A percentile compares a stretch with the other conserved stretches of the same genome.
Evolutionary conservation across 2,329 filamentous ascomycete species (phyloP).

Genomic region (Stemphylium vesicarium): DNA sequence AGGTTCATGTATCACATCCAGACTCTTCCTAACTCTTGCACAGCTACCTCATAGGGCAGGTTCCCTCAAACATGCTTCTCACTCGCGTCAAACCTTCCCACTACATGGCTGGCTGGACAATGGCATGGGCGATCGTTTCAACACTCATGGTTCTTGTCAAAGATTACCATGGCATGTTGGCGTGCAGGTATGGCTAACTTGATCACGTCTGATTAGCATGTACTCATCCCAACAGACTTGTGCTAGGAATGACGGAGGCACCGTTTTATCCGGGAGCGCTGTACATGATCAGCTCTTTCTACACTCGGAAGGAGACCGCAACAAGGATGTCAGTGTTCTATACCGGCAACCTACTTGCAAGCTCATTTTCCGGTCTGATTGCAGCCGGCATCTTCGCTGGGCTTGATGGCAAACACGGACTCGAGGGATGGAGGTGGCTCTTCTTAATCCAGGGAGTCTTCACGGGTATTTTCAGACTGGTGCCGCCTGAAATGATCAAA

Average conservation of each 20-base stretch:
- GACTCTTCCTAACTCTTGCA: conserved; percentile 24
- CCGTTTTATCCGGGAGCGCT: conserved; percentile 44
- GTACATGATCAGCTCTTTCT: conserved; percentile 46
- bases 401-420: conserved; percentile 49
- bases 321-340: conserved; percentile 44
- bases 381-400: conserved; percentile 43
- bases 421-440: conserved; percentile 45
- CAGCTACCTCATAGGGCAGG: conserved; percentile 34
- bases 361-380: conserved; percentile 52
- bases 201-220: too few relatives aligned
- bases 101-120: conserved; percentile 43
- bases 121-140: conserved; percentile 45
- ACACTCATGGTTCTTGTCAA: conserved; percentile 30
- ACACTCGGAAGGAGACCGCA: conserved; percentile 46
- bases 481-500: too few relatives aligned
- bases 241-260: conserved; percentile 38
- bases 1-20: conserved; percentile 10
- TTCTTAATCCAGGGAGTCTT: too few relatives aligned
- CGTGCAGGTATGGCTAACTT: too few relatives aligned
- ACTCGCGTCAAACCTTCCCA: conserved; percentile 37
- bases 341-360: conserved; percentile 49
- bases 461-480: too few relatives aligned
- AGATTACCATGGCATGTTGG: too few relatives aligned
- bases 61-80: conserved; percentile 54
- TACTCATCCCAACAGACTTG: conserved; percentile 9